Evolutionary conservation across 2,329 filamentous ascomycete genomes (phyloP), one percentile per base, ranked within the genome.

Genomic region (Cladosporium cucumerinum): DNA sequence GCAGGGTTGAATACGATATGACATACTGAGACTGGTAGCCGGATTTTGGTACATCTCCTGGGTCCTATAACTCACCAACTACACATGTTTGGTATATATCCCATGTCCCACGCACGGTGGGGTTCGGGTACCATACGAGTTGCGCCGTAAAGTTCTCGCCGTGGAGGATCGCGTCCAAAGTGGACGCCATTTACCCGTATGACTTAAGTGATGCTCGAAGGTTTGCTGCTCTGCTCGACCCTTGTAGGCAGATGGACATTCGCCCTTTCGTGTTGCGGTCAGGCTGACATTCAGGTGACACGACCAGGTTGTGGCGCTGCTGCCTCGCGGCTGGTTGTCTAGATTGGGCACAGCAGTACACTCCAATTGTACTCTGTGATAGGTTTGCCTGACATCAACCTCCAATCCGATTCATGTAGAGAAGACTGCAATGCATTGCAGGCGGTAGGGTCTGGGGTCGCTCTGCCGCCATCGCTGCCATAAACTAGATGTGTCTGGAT

Each of bases 81-180:
- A 46, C 25, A n/a, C 55, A 58, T 7, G 55, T 58, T 28, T 58
- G 55, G 21, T 58, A 58, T 11, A 58, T 58, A 6, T n/a, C 18
- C 36, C 36, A 58, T 23, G 36, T 46, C 18, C 55, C 55, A 46
- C 36, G 55, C 4, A 46, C 36, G 5, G 23, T 58, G 8, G 55
- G 55, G 26, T 58, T 58, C 34, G 55, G 34, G 18, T 46, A 18
- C 55, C 55, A 58, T 12, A 28, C 16, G 1, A 25, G 36, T n/a
- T 58, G 12, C 23, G 36, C 34, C 12, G 55, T 58, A 10, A 36
- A 46, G 55, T 58, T 43, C 34, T 58, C 21, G 36, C 55, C 36
- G 26, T 46, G 55, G 14, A 58, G 32, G 16, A 58, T 43, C 12
- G 28, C 28, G 28, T 55, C 34, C 51, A 55, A 3, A 16, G 23